Evolutionary conservation across 1,139 yeast species (phyloP).

Genomic region (Pichia sp.): DNA sequence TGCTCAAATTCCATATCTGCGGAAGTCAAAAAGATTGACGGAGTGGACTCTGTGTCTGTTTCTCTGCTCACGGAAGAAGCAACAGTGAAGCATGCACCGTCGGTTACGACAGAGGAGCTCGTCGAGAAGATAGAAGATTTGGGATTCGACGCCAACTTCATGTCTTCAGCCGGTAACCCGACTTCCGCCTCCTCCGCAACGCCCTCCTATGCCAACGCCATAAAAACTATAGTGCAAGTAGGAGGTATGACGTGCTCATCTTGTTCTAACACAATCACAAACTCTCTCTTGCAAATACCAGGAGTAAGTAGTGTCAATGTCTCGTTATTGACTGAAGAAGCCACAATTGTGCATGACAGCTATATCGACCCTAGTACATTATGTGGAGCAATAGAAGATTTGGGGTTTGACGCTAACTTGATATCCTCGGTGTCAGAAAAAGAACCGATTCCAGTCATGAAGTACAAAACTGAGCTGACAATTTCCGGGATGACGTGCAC

Average conservation of each 20-base stretch:
- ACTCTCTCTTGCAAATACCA: slow-evolving; percentile 42
- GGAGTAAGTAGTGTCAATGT: slow-evolving; percentile 56
- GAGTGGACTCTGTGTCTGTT: slow-evolving; percentile 50
- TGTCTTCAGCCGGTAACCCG: slow-evolving; percentile 4
- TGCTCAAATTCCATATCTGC: slow-evolving; percentile 63
- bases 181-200: not conserved
- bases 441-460: not conserved
- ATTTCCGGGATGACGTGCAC: slow-evolving; percentile 81
- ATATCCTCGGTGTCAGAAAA: slow-evolving; percentile 9
- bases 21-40: slow-evolving; percentile 45
- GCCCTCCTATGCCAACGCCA: not conserved
- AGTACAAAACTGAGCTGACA: slow-evolving; percentile 34
- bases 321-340: slow-evolving; percentile 72
- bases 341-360: slow-evolving; percentile 47
- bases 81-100: slow-evolving; percentile 42
- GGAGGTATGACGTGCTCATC: slow-evolving; percentile 89
- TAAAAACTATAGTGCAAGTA: slow-evolving; percentile 20
- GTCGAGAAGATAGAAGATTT: slow-evolving; percentile 56
- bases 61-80: slow-evolving; percentile 74
- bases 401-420: slow-evolving; percentile 56
- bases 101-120: slow-evolving; percentile 36
- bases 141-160: slow-evolving; percentile 51
- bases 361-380: slow-evolving; percentile 32
- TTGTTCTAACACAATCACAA: slow-evolving; percentile 63
- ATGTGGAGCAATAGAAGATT: slow-evolving; percentile 59